phyloP scores from a whole-genome alignment of 345 rosid genomes.

The Mallotus nudiflorus region DNA sequence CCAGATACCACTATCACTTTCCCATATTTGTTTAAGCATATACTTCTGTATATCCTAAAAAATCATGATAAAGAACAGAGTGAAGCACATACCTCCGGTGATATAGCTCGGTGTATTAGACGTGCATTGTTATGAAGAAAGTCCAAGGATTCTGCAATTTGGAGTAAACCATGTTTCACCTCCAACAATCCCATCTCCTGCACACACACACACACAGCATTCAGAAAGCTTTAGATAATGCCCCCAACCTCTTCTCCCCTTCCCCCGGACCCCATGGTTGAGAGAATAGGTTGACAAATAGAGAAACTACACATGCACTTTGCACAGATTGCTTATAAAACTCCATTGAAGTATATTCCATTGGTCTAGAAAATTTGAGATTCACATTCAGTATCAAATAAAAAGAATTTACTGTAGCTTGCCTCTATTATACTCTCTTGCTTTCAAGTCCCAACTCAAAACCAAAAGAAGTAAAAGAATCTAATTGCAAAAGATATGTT shows the following conservation, averaged over 20 bases:
- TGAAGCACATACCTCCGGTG: slow-evolving; percentile 70
- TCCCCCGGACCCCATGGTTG: too few species aligned
- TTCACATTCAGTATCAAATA: background rate
- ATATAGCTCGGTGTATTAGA: slow-evolving; percentile 83
- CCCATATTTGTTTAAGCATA: too few species aligned
- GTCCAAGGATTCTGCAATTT: slow-evolving; percentile 81
- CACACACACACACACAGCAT: background rate
- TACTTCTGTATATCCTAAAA: background rate
- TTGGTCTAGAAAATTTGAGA: background rate
- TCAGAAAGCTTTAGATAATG: background rate
- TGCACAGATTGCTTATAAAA: background rate
- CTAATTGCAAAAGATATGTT: too few species aligned
- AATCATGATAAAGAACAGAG: background rate
- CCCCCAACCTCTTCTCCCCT: too few species aligned
- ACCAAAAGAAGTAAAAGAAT: too few species aligned
- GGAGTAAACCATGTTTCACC: slow-evolving; percentile 92
- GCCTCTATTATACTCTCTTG: too few species aligned
- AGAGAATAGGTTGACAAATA: background rate
- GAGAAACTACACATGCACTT: background rate
- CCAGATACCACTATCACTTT: too few species aligned
- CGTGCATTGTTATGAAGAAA: slow-evolving; percentile 85
- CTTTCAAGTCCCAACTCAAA: too few species aligned
- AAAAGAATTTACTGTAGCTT: too few species aligned
- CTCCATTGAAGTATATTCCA: background rate
- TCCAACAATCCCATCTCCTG: slow-evolving; percentile 96